Base-by-base conservation (phyloP, 768 basidiomycete genomes). In the Mycena polygramma region DNA sequence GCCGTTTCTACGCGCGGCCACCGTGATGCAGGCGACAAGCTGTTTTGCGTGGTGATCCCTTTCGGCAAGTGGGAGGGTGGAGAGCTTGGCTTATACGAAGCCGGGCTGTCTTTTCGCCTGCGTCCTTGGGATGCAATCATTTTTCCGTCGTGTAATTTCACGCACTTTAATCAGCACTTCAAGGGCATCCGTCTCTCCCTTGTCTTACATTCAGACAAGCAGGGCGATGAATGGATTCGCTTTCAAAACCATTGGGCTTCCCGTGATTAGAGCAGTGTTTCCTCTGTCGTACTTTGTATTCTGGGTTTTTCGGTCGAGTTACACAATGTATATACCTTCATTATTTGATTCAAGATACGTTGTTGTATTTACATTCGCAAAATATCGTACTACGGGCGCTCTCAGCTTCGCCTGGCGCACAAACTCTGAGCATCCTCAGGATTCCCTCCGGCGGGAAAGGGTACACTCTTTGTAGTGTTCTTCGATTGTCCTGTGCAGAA, bases 81-180 rank as follows among this genome's bases (percentile, higher is more conserved):
- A 9, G 59, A 36, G 10, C 30, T 60, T 4, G 59, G 46, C 14
- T 10, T 60, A 3, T 48, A 46, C 30, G 59, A 60, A 22, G 30
- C 59, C 7, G 59, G 59, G 7, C 26, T 60, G 7, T 20, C 48
- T 4, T 59, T 59, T 19, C 43, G 26, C 7, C 45, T 48, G 11
- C 58, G 43, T 19, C 15, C 43, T 6, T 46, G 41, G 58, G 45
- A 59, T 26, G 45, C 43, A 10, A 45, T 59, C 2, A 59, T 53
- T 30, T 53, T 53, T 19, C 8, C 49, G 2, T 51, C 49, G 2
- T 51, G 49, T n/a, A 22, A 51, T 26, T 14, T 57, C 4, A 57
- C 43, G 8, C 58, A 59, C 43, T 59, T 59, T 15, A 59, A 59
- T 13, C 14, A 30, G 24, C 17, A 59, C 26, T 46, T 59, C 19